Conservation (phyloP, 129 eudicot species). For the Smallanthus sonchifolius region DNA sequence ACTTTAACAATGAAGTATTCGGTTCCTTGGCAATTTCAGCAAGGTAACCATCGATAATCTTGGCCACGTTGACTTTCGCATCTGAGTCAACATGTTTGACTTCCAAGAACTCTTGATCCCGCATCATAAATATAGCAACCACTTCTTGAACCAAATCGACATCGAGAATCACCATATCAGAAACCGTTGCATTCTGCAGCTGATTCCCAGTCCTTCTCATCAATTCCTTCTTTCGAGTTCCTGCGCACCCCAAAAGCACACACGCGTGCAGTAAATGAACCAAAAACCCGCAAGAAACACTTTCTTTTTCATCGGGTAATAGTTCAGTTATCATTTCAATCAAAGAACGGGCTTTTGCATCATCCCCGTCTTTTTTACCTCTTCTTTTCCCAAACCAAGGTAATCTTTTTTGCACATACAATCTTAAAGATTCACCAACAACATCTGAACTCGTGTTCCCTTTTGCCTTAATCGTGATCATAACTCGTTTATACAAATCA, state of each 20-base stretch:
- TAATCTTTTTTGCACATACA: constrained; percentile 53
- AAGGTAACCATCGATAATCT: constrained; percentile 70
- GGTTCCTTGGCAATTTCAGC: constrained; percentile 74
- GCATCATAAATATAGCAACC: constrained; percentile 59
- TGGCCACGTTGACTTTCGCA: constrained; percentile 60
- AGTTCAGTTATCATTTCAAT: constrained; percentile 49
- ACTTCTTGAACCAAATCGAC: constrained; percentile 51
- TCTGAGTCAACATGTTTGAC: constrained; percentile 36
- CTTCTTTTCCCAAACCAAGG: constrained; percentile 52
- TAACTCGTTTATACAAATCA: constrained; percentile 66
- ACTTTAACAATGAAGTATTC: constrained; percentile 45
- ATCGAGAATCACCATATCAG: constrained; percentile 50
- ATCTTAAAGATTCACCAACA: constrained; percentile 66
- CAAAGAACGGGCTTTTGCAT: constrained; percentile 36
- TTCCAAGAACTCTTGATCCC: constrained; percentile 45
- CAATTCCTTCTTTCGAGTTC: constrained; percentile 41
- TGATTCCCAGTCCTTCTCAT: constrained; percentile 47
- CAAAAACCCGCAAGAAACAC: constrained; percentile 63
- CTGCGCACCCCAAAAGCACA: constrained; percentile 48
- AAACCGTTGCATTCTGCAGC: constrained; percentile 62
- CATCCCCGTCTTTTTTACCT: constrained; percentile 35
- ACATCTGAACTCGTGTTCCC: constrained; percentile 44
- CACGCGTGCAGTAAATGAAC: constrained; percentile 59
- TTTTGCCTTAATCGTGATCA: constrained; percentile 52
- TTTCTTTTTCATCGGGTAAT: constrained; percentile 45